Base-by-base conservation (phyloP, 371 early-diverging fungal genomes). In the Actinomucor elegans region DNA sequence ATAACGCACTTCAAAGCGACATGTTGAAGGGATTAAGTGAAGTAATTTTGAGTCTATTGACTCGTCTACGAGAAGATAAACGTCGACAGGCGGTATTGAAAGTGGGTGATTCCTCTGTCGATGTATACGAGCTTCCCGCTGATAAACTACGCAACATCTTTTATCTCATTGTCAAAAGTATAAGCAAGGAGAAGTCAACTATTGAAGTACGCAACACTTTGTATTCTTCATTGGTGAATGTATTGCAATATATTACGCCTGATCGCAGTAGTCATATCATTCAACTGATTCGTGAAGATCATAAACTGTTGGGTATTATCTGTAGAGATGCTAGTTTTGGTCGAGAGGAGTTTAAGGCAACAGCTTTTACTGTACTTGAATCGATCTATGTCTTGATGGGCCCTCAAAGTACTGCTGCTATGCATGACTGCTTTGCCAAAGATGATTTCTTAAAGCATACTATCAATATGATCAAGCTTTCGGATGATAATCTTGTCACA, bases 271-370 rank as follows among this genome's bases (percentile, higher is more conserved):
- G 9, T 67, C 79, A 14, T 62, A 74, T 42, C 83, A 89, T 18
- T 87, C 89, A 37, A 65, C 77, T 18, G 60, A 90, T 57, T n/a
- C 10, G 12, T 3, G 29, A 35, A 14, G 41, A 35, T 6, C 49
- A 65, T 85, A 21, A 87, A 85, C 5, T 83, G 82, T 58, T 72
- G 77, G 85, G 88, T 43, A 66, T 76, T 1, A 67, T 92, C 4
- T 87, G 90, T 59, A 71, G 77, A 3, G 98, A 97, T 73, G 96
- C 96, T 0, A 80, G 83, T 1, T 88, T 90, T 53, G 91, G 88
- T 2, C 72, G 80, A 29, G 84, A 80, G 36, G 84, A 88, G 4
- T 90, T 91, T 87, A 88, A 91, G 55, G 85, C 91, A 2, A 86
- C 92, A 0, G 92, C 98, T 0, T 92, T 88, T 42, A 77, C 84